Evolutionary conservation across 352 stramenopile genomes (phyloP).

Genomic region (Pythium diclinum): DNA sequence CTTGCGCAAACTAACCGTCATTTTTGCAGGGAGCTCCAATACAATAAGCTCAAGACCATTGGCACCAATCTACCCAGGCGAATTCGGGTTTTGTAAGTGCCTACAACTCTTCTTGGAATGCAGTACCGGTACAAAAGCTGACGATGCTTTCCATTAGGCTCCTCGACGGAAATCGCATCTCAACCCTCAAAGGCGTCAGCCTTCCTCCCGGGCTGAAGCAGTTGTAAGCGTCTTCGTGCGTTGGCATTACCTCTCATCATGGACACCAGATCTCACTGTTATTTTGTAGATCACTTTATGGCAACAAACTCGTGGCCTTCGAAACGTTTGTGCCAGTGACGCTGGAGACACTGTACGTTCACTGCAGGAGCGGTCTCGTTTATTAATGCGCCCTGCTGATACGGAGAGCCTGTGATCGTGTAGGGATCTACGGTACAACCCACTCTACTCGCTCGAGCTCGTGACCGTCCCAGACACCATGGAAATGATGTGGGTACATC

Average conservation of each 20-base stretch:
- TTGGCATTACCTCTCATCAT: too few species aligned
- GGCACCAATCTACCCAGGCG: neutral
- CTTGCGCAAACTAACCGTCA: neutral
- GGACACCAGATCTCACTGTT: too few species aligned
- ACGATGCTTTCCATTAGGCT: neutral
- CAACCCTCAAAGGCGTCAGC: neutral
- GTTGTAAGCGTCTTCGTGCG: neutral
- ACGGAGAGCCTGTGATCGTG: too few species aligned
- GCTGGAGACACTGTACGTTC: too few species aligned
- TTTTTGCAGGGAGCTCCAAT: neutral
- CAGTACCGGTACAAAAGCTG: neutral
- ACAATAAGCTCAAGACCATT: neutral
- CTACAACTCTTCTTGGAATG: too few species aligned
- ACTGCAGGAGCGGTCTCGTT: too few species aligned
- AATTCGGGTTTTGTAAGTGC: neutral
- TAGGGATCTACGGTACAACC: neutral
- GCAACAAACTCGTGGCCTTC: too few species aligned
- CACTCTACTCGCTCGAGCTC: neutral
- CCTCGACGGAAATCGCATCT: neutral
- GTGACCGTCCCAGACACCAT: neutral
- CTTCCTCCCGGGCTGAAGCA: neutral
- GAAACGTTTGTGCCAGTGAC: too few species aligned
- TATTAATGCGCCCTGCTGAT: too few species aligned
- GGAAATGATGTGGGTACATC: neutral
- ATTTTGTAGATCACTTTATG: too few species aligned